These are phyloP conservation scores for Chytridium lagenaria DNA, from an alignment of 371 early-diverging fungal species.

Conservation along the genomic window DNA sequence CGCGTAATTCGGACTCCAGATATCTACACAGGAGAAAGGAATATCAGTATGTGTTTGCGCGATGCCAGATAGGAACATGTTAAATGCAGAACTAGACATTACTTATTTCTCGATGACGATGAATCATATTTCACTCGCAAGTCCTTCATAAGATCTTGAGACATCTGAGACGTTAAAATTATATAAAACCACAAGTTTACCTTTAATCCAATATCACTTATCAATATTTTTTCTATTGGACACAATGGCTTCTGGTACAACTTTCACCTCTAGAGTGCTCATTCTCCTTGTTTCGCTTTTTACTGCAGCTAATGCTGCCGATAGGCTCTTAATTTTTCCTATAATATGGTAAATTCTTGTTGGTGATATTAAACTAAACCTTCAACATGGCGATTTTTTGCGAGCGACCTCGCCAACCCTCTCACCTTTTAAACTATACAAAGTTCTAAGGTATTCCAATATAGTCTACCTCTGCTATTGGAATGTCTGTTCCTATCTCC, in stretches of 20 bases:
- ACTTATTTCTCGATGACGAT: slow-evolving; percentile 1
- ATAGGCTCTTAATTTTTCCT: slow-evolving; percentile 17
- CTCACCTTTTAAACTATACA: slow-evolving; percentile 28
- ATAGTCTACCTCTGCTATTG: slow-evolving; percentile 23
- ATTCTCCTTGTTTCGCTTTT: no score
- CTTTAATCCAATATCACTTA: no score
- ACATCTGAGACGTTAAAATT: no score
- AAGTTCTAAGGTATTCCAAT: background rate
- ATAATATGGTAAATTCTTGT: background rate
- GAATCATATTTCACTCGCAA: background rate
- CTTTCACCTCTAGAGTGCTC: no score
- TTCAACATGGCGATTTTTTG: slow-evolving; percentile 48
- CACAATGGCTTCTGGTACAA: no score
- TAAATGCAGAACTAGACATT: background rate
- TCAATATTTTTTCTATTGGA: no score
- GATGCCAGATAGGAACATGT: background rate
- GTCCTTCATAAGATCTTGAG: background rate
- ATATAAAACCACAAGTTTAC: no score
- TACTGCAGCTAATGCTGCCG: background rate
- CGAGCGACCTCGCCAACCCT: slow-evolving; percentile 45
- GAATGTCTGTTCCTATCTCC: slow-evolving; percentile 45
- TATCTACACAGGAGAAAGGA: background rate
- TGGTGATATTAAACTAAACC: slow-evolving; percentile 23
- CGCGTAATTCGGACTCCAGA: background rate
- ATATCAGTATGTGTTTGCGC: background rate